Evolutionary conservation across 768 basidiomycete species (phyloP).

Genomic region (Botryobasidium botryosum): DNA sequence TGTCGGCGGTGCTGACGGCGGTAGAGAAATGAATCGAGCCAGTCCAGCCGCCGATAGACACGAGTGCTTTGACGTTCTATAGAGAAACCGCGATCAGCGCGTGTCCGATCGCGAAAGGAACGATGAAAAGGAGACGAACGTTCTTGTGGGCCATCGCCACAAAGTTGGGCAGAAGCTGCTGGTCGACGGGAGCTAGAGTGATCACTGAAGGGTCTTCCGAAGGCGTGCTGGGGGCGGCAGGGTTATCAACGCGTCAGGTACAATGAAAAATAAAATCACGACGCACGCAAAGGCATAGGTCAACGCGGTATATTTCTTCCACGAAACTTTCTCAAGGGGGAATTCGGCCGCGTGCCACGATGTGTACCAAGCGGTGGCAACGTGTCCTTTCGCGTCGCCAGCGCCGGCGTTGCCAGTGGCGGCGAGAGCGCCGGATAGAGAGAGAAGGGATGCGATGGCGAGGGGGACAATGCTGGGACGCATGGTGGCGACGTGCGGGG

Average conservation of each 20-base stretch:
- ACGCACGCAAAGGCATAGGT: conserved; percentile 21
- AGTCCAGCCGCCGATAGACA: conserved; percentile 87
- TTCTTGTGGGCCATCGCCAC: conserved; percentile 29
- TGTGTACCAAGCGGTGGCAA: background rate
- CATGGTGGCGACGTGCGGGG: too few species aligned
- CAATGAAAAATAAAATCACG: too few species aligned
- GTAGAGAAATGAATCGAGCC: conserved; percentile 66
- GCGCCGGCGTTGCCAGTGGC: too few species aligned
- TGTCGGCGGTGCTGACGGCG: conserved; percentile 37
- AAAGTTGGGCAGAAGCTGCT: too few species aligned
- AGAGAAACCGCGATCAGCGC: background rate
- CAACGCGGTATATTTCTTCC: conserved; percentile 1
- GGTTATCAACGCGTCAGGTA: too few species aligned
- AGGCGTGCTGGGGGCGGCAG: too few species aligned
- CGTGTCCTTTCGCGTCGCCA: too few species aligned
- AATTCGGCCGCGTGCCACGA: background rate
- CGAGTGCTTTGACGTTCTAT: conserved; percentile 44
- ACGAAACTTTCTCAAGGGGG: background rate
- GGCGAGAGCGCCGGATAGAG: too few species aligned
- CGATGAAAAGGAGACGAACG: conserved; percentile 14
- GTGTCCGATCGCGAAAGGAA: background rate
- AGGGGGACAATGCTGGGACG: too few species aligned
- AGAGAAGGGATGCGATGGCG: too few species aligned
- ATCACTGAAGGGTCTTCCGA: too few species aligned
- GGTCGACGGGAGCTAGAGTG: too few species aligned